phyloP scores from a whole-genome alignment of 768 basidiomycete species.

The Amanita thiersii region DNA sequence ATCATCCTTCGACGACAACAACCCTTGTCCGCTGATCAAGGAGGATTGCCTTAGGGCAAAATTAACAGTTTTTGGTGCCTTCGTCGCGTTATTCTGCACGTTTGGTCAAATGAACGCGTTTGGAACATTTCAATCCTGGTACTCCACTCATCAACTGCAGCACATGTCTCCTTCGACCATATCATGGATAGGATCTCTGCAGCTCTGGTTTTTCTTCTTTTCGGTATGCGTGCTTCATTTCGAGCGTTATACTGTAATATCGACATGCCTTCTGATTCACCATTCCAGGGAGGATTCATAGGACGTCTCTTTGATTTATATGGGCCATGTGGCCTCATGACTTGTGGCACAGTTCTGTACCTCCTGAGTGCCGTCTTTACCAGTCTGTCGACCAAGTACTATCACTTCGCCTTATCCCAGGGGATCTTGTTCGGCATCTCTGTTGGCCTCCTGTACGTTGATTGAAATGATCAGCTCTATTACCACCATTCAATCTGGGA shows the following conservation, averaged over 20 bases:
- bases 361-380: conserved; percentile 50
- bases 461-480: conserved; percentile 3
- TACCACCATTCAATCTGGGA: conserved; percentile 3
- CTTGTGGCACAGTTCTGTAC: conserved; percentile 39
- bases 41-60: conserved; percentile 17
- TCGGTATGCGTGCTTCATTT: conserved; percentile 33
- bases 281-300: conserved; percentile 49
- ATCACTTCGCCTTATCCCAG: conserved; percentile 55
- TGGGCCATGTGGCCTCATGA: conserved; percentile 49
- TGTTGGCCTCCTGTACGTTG: conserved; percentile 53
- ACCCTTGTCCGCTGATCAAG: background rate
- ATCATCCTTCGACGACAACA: background rate
- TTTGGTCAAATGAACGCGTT: conserved; percentile 70
- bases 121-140: conserved; percentile 67
- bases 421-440: conserved; percentile 60
- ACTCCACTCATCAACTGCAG: conserved; percentile 49
- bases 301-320: conserved; percentile 53
- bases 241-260: background rate
- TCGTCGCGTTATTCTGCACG: conserved; percentile 57
- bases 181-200: conserved; percentile 66
- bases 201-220: conserved; percentile 64
- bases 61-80: conserved; percentile 56
- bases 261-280: conserved; percentile 3
- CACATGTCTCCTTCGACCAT: conserved; percentile 44
- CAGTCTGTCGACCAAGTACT: conserved; percentile 47